Evolutionary conservation across 2,329 filamentous ascomycete species (phyloP).

Genomic region (Fusarium sp.): DNA sequence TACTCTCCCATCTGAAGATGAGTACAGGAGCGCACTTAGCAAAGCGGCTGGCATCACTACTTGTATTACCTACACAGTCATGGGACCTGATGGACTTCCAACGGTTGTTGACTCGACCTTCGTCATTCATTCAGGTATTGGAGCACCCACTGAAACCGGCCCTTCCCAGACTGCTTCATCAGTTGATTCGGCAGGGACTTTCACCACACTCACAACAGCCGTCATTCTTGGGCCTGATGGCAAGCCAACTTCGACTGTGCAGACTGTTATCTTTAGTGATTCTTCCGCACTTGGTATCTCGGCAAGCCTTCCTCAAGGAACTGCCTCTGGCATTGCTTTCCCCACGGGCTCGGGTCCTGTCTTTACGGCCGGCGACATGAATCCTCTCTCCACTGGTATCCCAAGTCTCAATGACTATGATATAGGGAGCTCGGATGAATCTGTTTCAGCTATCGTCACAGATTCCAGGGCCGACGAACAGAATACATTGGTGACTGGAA

Average conservation of each 20-base stretch:
- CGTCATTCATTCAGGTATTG: conserved; percentile 38
- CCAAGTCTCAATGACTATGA: conserved; percentile 45
- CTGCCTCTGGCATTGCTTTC: conserved; percentile 27
- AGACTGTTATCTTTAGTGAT: conserved; percentile 47
- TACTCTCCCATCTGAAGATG: conserved; percentile 7
- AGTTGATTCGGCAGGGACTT: conserved; percentile 19
- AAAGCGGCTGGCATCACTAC: conserved; percentile 36
- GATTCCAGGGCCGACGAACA: conserved; percentile 28
- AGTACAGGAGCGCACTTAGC: neutral
- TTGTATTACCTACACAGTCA: conserved; percentile 45
- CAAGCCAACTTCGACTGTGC: conserved; percentile 45
- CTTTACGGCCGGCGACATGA: conserved; percentile 17
- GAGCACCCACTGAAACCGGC: conserved; percentile 31
- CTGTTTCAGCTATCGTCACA: conserved; percentile 35
- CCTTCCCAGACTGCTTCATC: conserved; percentile 21
- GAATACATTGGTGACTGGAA: conserved; percentile 28
- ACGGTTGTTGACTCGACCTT: conserved; percentile 47
- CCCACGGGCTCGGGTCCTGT: conserved; percentile 27
- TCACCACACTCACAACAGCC: conserved; percentile 47
- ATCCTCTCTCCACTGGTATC: conserved; percentile 15
- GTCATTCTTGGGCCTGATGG: conserved; percentile 48
- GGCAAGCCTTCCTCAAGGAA: conserved; percentile 24
- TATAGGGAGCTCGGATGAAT: conserved; percentile 11
- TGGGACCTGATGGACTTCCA: conserved; percentile 44
- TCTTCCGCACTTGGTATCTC: conserved; percentile 35